These are phyloP conservation scores for Globisporangium takayamanum DNA, from an alignment of 352 stramenopile species.

Conservation along the genomic window DNA sequence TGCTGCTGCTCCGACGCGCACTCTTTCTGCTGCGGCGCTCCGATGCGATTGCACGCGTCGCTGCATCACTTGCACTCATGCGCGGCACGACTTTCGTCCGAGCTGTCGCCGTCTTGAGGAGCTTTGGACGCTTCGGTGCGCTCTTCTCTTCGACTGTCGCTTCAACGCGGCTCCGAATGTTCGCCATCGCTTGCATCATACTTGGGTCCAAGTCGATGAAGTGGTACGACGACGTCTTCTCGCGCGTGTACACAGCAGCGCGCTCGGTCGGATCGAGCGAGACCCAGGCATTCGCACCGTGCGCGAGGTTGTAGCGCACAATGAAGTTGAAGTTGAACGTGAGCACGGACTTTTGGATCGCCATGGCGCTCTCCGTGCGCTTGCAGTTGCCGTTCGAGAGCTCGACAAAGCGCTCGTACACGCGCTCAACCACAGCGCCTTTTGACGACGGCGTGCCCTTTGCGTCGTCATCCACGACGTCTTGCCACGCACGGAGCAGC, in stretches of 20 bases:
- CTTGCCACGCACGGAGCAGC: conserved; percentile 2
- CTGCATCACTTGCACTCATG: no score
- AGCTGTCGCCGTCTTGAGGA: no score
- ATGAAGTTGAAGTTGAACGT: conserved; percentile 12
- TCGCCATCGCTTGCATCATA: neutral
- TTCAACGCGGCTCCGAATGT: neutral
- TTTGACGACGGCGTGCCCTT: neutral
- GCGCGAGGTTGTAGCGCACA: conserved; percentile 3
- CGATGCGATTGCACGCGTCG: no score
- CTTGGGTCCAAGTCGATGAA: conserved; percentile 4
- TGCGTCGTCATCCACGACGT: neutral
- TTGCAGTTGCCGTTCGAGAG: neutral
- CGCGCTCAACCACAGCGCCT: neutral
- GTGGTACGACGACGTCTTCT: conserved; percentile 7
- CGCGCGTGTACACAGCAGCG: neutral
- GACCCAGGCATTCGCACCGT: conserved; percentile 3
- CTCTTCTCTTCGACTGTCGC: no score
- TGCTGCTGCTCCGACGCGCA: no score
- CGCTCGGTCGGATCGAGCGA: neutral
- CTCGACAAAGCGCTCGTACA: neutral
- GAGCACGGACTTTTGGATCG: neutral
- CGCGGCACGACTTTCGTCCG: no score
- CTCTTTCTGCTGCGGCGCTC: no score
- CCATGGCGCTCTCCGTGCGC: neutral
- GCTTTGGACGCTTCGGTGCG: no score